Conservation (phyloP, 2,329 filamentous ascomycete species). For the Knoxdaviesia capensis region DNA sequence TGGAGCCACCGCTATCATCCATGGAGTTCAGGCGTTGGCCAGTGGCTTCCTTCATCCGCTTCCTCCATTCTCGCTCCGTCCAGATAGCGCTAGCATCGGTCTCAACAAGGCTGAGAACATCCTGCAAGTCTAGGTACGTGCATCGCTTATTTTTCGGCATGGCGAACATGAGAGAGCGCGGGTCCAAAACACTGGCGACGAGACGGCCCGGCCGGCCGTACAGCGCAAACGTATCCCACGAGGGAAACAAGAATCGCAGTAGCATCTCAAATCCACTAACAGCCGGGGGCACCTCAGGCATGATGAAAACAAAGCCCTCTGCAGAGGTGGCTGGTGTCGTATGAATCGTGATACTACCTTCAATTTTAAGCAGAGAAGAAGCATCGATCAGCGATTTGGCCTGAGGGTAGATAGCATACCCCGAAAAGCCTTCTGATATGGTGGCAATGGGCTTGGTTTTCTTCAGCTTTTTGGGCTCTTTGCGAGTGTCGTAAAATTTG, state of each 20-base stretch:
- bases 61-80: conserved; percentile 80
- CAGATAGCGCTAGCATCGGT: conserved; percentile 49
- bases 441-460: conserved; percentile 81
- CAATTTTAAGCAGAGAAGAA: conserved; percentile 83
- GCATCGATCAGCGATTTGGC: conserved; percentile 85
- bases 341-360: conserved; percentile 79
- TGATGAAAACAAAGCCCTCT: conserved; percentile 92
- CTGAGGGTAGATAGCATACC: conserved; percentile 90
- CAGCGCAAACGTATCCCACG: conserved; percentile 78
- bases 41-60: conserved; percentile 73
- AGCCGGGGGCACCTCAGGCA: conserved; percentile 86
- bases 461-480: conserved; percentile 75
- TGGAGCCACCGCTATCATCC: conserved; percentile 24
- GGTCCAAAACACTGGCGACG: conserved; percentile 70
- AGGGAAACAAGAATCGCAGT: conserved; percentile 77
- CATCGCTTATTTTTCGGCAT: conserved; percentile 80
- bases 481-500: conserved; percentile 77
- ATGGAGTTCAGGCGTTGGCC: conserved; percentile 53
- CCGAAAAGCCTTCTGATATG: conserved; percentile 75
- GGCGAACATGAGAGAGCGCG: conserved; percentile 89
- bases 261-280: conserved; percentile 92
- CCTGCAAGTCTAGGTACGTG: conserved; percentile 75
- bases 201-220: conserved; percentile 80
- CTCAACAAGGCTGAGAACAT: conserved; percentile 64
- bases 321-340: conserved; percentile 54